phyloP scores from a whole-genome alignment of 331 rosid genomes.

The Pyrus hybrid region DNA sequence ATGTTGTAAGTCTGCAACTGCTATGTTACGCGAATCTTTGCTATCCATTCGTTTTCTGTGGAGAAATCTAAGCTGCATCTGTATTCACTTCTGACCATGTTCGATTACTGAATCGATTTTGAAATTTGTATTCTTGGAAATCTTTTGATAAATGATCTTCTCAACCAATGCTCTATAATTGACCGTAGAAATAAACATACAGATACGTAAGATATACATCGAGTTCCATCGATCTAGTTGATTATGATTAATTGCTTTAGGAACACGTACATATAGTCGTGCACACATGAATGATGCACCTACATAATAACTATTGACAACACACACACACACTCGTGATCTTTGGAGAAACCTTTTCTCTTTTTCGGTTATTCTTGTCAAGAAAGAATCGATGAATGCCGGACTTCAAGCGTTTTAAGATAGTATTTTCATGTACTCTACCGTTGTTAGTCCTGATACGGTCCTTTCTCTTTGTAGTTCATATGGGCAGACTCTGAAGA shows the following conservation, averaged over 20 bases:
- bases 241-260: neutral
- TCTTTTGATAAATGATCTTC: neutral
- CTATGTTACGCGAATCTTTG: neutral
- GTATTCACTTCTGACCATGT: neutral
- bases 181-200: neutral
- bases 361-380: neutral
- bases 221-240: neutral
- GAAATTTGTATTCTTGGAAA: neutral
- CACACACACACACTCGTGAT: neutral
- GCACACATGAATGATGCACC: neutral
- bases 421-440: neutral
- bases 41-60: neutral
- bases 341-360: neutral
- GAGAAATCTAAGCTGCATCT: neutral
- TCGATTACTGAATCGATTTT: neutral
- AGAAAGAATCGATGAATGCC: neutral
- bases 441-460: neutral
- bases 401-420: neutral
- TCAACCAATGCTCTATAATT: neutral
- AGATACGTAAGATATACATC: neutral
- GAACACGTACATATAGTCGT: neutral
- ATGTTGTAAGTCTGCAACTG: too few species aligned
- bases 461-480: conserved; percentile 8
- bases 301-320: neutral
- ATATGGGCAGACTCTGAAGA: conserved; percentile 69